Base-by-base conservation (phyloP, 176 grass and related monocot species). In the Oryza glumipatula region DNA sequence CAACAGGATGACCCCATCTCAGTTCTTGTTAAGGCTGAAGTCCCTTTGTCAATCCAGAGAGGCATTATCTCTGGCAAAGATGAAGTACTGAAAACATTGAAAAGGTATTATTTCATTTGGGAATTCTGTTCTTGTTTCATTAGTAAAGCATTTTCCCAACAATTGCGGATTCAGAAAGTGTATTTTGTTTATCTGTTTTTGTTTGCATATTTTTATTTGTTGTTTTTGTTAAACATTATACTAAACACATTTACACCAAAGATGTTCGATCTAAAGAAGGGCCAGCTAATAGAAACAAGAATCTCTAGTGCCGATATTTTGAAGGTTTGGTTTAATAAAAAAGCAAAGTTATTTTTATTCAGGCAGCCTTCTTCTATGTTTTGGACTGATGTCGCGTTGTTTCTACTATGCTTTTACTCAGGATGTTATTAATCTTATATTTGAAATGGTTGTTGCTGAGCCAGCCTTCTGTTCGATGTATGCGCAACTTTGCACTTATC, bases 181-280 rank as follows among this genome's bases (percentile, higher is more conserved):
- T 5, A 38, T 38, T 38, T 38, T 38, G 36, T 38, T 38, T 5
- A 38, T 38, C 36, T 38, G 35, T 35, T 38, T 38, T 38, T 38
- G 36, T 38, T 38, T 38, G 36, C 36, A 38, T 38, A 38, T 38
- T 38, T 38, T 38, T 38, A 6, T 38, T 38, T 38, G 4, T 38
- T 38, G 11, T 38, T 0, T 38, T 38, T 6, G 4, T 41, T 77
- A 66, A 14, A 52, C 80, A 91, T 85, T 80, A 87, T 84, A 79
- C 70, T 91, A 6, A 84, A 87, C 70, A 87, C 80, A 60, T 80
- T 87, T 70, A 87, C 89, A 43, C 85, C 89, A 4, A 80, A 87
- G 69, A 91, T 87, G 61, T 91, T 91, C 48, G 85, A 91, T 91
- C 58, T 80, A 54, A 70, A 87, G 22, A 91, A 87, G 74, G 85